These are phyloP conservation scores for Gypsophila paniculata DNA, from an alignment of 179 eudicot species.

Conservation along the genomic window DNA sequence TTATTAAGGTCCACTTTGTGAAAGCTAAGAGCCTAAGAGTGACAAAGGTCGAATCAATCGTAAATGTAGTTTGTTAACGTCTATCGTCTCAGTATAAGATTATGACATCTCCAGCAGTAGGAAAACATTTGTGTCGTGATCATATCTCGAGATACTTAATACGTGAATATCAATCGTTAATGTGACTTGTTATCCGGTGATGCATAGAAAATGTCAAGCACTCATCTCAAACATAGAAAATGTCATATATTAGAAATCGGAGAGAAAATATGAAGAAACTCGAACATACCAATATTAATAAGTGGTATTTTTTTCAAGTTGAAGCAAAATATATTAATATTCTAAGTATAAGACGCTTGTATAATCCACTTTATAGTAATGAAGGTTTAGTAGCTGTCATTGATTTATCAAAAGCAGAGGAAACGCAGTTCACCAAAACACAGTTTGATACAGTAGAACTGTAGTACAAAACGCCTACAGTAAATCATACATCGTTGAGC, in stretches of 20 bases:
- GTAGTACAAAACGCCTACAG: background rate
- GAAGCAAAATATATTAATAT: background rate
- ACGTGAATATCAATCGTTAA: no score
- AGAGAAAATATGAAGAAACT: no score
- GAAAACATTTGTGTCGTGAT: no score
- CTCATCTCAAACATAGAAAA: no score
- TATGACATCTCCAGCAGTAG: no score
- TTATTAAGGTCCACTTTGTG: background rate
- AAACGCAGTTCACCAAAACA: constrained; percentile 2
- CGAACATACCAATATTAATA: background rate
- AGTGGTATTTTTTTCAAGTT: background rate
- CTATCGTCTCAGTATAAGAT: background rate
- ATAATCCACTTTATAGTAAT: background rate
- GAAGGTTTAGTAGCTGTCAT: background rate
- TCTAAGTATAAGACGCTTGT: background rate
- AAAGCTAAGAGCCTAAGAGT: background rate
- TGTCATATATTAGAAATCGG: no score
- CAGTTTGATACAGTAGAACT: background rate
- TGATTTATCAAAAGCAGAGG: background rate
- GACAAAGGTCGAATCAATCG: background rate
- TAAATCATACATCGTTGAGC: background rate
- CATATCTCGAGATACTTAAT: no score
- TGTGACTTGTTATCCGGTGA: no score
- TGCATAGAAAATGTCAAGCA: no score
- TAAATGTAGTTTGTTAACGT: background rate